Conservation (phyloP, 2,329 filamentous ascomycete species). For the Dendrostoma leiphaemia region DNA sequence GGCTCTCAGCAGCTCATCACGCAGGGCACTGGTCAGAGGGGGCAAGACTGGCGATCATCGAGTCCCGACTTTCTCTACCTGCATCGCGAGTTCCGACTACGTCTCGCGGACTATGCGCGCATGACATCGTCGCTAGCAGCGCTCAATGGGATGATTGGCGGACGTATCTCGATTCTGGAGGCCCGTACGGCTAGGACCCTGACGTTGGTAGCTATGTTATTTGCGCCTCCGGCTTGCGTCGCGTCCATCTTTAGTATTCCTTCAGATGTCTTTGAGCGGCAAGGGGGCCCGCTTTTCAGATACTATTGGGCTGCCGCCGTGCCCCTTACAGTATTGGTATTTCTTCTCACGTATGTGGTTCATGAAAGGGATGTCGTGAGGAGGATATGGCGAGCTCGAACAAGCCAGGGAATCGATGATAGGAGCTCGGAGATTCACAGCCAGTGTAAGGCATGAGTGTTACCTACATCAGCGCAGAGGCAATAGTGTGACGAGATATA, state of each 20-base stretch:
- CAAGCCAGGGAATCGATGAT: too few relatives aligned
- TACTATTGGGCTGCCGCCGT: conserved; percentile 11
- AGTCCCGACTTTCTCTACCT: conserved; percentile 6
- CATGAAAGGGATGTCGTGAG: conserved; percentile 8
- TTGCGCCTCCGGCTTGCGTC: conserved; percentile 8
- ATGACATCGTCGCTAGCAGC: conserved; percentile 24
- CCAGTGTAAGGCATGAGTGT: too few relatives aligned
- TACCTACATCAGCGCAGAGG: too few relatives aligned
- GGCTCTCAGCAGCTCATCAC: too few relatives aligned
- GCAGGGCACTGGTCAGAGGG: too few relatives aligned
- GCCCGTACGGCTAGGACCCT: conserved; percentile 5
- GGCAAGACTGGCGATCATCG: conserved; percentile 4
- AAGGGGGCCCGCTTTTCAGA: neutral
- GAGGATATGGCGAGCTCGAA: conserved; percentile 5
- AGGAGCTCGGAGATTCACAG: neutral
- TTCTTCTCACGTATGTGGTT: conserved; percentile 12
- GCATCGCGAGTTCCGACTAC: conserved; percentile 8
- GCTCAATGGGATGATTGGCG: conserved; percentile 12
- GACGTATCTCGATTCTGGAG: conserved; percentile 13
- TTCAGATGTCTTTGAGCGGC: neutral
- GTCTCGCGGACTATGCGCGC: conserved; percentile 11
- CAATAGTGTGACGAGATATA: too few relatives aligned
- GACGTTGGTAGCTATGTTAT: conserved; percentile 7
- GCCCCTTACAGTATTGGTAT: conserved; percentile 6
- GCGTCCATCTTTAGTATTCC: conserved; percentile 12